Evolutionary conservation across 306 rosid genomes (phyloP).

Genomic region (Argentina anserina): DNA sequence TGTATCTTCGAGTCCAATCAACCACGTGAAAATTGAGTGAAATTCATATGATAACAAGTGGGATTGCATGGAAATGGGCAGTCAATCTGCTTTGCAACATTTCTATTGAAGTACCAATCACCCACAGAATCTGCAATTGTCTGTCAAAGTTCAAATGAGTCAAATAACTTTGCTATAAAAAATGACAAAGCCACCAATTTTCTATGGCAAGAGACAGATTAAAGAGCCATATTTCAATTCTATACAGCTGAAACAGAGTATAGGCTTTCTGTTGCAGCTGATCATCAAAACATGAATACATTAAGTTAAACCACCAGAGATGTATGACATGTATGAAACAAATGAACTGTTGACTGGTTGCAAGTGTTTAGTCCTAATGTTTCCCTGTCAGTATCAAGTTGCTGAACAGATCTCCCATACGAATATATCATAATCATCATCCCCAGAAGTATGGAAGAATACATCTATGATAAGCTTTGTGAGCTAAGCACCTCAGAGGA

Average conservation of each 20-base stretch:
- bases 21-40: slow-evolving; percentile 38
- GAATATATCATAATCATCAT: neutral
- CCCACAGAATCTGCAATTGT: no score
- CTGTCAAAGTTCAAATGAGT: no score
- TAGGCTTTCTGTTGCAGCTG: neutral
- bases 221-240: neutral
- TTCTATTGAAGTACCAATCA: no score
- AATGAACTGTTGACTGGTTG: neutral
- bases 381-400: neutral
- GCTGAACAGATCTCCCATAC: neutral
- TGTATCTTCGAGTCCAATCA: slow-evolving; percentile 16
- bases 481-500: neutral
- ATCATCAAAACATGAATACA: neutral
- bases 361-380: neutral
- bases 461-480: neutral
- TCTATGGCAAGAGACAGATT: neutral
- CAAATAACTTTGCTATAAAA: no score
- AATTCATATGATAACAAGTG: slow-evolving; percentile 66
- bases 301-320: neutral
- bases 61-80: slow-evolving; percentile 92
- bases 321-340: neutral
- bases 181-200: no score
- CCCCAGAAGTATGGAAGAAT: neutral
- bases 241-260: neutral
- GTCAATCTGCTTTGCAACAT: slow-evolving; percentile 53